Evolutionary conservation across 2,329 filamentous ascomycete species (phyloP).

Genomic region (Cercospora sesami): DNA sequence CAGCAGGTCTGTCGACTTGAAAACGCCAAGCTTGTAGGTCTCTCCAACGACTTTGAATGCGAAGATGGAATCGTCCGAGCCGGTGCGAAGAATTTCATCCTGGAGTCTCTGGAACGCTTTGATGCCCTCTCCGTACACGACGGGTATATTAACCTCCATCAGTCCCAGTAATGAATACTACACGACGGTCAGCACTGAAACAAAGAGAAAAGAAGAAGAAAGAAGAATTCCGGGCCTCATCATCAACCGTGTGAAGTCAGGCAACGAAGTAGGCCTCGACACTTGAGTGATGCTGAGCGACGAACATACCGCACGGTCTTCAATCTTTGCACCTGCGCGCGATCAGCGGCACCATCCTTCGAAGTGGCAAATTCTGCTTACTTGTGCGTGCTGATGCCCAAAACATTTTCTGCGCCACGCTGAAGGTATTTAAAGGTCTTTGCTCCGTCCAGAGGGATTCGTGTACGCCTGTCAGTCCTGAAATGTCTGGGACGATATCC

Average conservation of each 20-base stretch:
- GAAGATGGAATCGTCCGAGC: not conserved
- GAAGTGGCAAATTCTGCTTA: not conserved
- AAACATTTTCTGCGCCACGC: not conserved
- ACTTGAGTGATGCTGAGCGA: not conserved
- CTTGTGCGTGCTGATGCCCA: not conserved
- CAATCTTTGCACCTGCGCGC: not conserved
- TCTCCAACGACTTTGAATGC: not conserved
- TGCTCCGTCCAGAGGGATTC: not conserved
- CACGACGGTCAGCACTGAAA: not conserved
- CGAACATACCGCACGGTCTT: not conserved
- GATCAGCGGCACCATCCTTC: not conserved
- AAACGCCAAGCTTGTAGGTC: not conserved
- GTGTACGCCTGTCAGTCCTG: not conserved
- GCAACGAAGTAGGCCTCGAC: not conserved
- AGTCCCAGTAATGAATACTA: not conserved
- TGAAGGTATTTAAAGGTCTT: not conserved
- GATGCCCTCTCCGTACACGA: not conserved
- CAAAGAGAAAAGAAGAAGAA: not conserved
- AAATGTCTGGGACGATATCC: not conserved
- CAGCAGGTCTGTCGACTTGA: not conserved
- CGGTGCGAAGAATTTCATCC: not conserved
- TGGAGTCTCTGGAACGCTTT: not conserved
- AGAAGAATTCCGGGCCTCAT: not conserved
- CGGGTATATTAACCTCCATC: not conserved
- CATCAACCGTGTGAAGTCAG: not conserved